These are phyloP conservation scores for Candida germanica DNA, from an alignment of 805 yeast species.

Conservation along the genomic window DNA sequence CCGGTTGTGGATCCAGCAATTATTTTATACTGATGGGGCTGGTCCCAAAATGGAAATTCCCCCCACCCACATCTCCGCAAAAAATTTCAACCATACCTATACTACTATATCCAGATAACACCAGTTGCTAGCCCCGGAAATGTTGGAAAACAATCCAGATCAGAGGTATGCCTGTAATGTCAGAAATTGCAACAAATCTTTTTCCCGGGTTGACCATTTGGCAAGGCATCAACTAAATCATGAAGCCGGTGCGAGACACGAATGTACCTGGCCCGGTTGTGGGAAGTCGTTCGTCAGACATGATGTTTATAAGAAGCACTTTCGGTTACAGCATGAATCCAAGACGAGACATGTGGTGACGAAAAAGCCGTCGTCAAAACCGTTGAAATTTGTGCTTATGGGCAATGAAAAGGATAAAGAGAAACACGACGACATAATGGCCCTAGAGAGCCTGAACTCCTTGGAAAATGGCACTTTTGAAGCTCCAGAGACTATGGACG, in stretches of 20 bases:
- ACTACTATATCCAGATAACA: no score
- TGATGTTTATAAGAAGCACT: conserved; percentile 14
- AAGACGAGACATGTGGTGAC: neutral
- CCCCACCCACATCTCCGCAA: conserved; percentile 5
- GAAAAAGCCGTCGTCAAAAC: conserved; percentile 1
- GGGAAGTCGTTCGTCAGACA: conserved; percentile 13
- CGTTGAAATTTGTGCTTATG: conserved; percentile 7
- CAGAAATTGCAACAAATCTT: conserved; percentile 8
- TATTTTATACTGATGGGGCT: conserved; percentile 3
- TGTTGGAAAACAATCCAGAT: neutral
- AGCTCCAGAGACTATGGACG: neutral
- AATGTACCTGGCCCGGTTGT: conserved; percentile 13
- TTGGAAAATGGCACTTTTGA: neutral
- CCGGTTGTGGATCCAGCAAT: conserved; percentile 4
- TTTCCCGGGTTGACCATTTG: conserved; percentile 13
- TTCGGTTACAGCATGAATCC: conserved; percentile 9
- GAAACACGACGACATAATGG: neutral
- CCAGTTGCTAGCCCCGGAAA: no score
- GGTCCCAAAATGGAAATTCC: conserved; percentile 4
- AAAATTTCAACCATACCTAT: no score
- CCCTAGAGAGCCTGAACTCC: neutral
- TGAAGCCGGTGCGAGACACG: neutral
- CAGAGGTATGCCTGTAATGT: conserved; percentile 5
- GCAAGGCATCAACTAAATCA: conserved; percentile 14
- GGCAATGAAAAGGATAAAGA: neutral